Base-by-base conservation (phyloP, 208 protist genomes). In the Trypanosoma caninum region DNA sequence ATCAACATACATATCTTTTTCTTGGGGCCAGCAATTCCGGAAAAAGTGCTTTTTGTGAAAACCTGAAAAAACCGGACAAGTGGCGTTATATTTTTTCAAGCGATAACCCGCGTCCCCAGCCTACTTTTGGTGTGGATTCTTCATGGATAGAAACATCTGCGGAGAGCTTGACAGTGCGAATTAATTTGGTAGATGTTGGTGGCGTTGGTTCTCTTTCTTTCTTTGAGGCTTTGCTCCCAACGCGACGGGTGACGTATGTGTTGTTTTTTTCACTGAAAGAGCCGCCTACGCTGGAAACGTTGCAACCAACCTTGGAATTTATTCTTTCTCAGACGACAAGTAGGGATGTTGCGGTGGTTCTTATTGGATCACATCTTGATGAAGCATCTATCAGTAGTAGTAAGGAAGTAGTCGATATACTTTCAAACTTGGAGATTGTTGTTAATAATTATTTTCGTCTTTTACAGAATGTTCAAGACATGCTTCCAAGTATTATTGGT, bases 1-100 rank as follows among this genome's bases (percentile, higher is more conserved):
- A 77, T 18, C 81, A 74, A 16, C 83, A 95, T 74, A 91, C 80
- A n/a, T 66, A 93, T 35, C 65, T 90, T 27, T 77, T 91, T 42
- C 20, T 94, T 0, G 88, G 88, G 1, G 54, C 74, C 0, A 60
- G 71, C 2, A 67, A 69, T 33, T 53, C 59, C 16, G 88, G 88
- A 9, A 92, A 94, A 59, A 91, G 59, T 18, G 60, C 59, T 46
- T 59, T 79, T 2, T 68, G 74, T 18, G 66, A 77, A 38, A 91
- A 91, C 54, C 64, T 94, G 25, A 59, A 57, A n/a, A 64, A 69
- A 31, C 69, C 56, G 0, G 76, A 85, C 42, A 58, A 55, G 35
- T 80, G 74, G 74, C 77, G 76, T 41, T 71, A 59, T 20, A 72
- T 81, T 16, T 68, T 92, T n/a, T 65, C 67, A 27, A 69, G 64